Base-by-base conservation (phyloP, 1,284 basidiomycete genomes). In the Cystobasidium pallidum region DNA sequence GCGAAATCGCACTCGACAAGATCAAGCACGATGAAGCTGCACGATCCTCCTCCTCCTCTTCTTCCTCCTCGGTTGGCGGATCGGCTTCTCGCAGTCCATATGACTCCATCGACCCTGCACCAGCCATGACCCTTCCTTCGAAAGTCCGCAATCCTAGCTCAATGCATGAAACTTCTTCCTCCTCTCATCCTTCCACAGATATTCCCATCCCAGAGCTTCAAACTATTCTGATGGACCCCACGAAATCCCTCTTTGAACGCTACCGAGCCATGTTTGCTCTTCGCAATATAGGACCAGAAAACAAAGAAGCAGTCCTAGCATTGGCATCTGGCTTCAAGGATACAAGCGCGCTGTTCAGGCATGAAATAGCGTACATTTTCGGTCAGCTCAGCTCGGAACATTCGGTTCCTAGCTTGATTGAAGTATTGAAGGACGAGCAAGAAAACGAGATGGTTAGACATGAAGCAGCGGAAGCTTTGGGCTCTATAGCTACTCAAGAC, bases 251-350 rank as follows among this genome's bases (percentile, higher is more conserved):
- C 0, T 99, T 99, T 78, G 88, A 94, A 77, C 88, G 96, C 43
- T 99, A 99, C 81, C 88, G 96, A 17, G 95, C 96, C 51, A 99
- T 99, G 96, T 99, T 99, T 80, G 91, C 92, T 0, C 85, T 99
- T 57, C 88, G 96, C 32, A 94, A 97, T 81, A 90, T 92, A 61
- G 91, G 91, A 32, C 89, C 89, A 83, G 11, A 75, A 15, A 77
- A 77, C 15, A 79, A 81, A 66, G 82, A 82, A 21, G 94, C 95
- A 0, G 90, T 99, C 13, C 87, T 92, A 75, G 94, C 94, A 1
- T 88, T 99, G 19, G 92, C 94, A 0, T 87, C 88, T 45, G 95
- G 94, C 0, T 94, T 99, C 80, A 81, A 84, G 21, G 92, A 98
- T 77, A 86, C 88, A 66, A 92, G 90, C 74, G 92, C 90, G 1